phyloP scores from a whole-genome alignment of 2,329 filamentous ascomycete genomes.

The Diaporthe nobilis region DNA sequence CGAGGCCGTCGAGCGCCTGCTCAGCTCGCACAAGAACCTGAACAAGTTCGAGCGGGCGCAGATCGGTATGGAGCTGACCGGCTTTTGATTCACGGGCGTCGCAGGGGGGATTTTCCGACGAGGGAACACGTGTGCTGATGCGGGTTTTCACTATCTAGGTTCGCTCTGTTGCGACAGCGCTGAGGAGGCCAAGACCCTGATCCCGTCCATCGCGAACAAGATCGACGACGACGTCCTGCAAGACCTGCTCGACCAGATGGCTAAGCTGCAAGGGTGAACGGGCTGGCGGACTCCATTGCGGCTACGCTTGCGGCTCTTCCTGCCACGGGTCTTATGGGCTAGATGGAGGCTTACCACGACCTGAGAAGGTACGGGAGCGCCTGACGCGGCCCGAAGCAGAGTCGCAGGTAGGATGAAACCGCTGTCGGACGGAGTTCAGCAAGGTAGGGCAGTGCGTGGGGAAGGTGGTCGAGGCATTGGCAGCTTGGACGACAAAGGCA shows the following conservation, averaged over 20 bases:
- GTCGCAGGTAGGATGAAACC: not conserved
- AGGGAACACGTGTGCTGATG: constrained; percentile 29
- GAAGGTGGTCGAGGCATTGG: constrained; percentile 1
- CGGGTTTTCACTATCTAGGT: constrained; percentile 63
- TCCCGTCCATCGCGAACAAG: constrained; percentile 90
- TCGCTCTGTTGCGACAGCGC: constrained; percentile 92
- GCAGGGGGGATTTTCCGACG: not conserved
- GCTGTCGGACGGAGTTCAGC: not conserved
- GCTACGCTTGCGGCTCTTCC: not conserved
- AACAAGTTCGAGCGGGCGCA: constrained; percentile 95
- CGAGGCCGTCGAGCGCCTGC: constrained; percentile 90
- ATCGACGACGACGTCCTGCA: constrained; percentile 91
- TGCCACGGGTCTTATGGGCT: not conserved
- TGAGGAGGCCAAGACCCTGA: constrained; percentile 96
- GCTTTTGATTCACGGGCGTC: constrained; percentile 7
- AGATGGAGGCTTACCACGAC: not conserved
- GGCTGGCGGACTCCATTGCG: not conserved
- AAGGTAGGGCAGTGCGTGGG: not conserved
- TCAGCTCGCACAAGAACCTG: constrained; percentile 83
- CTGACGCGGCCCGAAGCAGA: not conserved
- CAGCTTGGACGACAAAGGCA: not conserved
- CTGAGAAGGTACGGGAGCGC: not conserved
- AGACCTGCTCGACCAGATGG: constrained; percentile 90
- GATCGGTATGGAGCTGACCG: constrained; percentile 72
- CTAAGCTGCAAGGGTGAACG: constrained; percentile 72